These are phyloP conservation scores for Solanum chmielewskii DNA, from an alignment of 257 asterid genomes.

Conservation along the genomic window DNA sequence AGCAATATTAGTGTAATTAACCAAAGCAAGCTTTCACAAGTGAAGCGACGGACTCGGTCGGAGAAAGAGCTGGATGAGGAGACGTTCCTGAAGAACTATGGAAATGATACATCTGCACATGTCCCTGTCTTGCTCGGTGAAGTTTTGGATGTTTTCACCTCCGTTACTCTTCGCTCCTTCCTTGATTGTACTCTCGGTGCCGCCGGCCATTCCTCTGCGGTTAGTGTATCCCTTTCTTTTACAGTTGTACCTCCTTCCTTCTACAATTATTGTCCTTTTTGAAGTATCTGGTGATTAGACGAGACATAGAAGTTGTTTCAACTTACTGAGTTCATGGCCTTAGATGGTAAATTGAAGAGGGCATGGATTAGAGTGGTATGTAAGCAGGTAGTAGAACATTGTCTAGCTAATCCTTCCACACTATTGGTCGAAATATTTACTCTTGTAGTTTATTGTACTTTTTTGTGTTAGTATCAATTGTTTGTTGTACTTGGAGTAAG, in stretches of 20 bases:
- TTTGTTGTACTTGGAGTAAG: background rate
- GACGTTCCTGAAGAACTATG: slow-evolving; percentile 34
- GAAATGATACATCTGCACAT: slow-evolving; percentile 50
- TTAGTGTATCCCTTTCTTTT: slow-evolving; percentile 5
- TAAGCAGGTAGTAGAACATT: background rate
- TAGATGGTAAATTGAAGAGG: background rate
- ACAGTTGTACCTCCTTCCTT: background rate
- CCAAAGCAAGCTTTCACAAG: slow-evolving; percentile 19
- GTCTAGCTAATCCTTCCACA: background rate
- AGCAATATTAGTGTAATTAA: slow-evolving; percentile 13
- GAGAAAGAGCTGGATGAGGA: slow-evolving; percentile 67
- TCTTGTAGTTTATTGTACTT: background rate
- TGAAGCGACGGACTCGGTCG: slow-evolving; percentile 84
- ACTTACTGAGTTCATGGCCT: background rate
- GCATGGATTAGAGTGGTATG: background rate
- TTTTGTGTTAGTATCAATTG: background rate
- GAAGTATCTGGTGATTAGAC: background rate
- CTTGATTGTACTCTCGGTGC: slow-evolving; percentile 97
- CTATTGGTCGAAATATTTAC: background rate
- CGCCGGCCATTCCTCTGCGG: slow-evolving; percentile 87
- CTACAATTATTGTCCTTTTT: background rate
- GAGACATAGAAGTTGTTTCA: background rate
- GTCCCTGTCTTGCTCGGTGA: slow-evolving; percentile 88
- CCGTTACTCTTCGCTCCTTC: slow-evolving; percentile 52
- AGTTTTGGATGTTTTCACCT: slow-evolving; percentile 66